Conservation (phyloP, 352 stramenopile genomes). For the Elongisporangium undulatum region DNA sequence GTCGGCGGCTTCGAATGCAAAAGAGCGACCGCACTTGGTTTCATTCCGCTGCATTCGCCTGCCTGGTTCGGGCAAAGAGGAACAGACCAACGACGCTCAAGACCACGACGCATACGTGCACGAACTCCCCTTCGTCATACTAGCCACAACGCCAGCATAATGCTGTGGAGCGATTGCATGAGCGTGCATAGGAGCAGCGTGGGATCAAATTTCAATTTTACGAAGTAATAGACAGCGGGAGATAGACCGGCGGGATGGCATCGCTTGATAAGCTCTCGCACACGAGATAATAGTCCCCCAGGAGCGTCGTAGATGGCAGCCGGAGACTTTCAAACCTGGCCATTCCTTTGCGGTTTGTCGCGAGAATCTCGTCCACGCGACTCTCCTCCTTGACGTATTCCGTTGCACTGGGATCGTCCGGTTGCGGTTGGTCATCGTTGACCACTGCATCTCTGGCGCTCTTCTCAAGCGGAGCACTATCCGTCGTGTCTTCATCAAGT, state of each 20-base stretch:
- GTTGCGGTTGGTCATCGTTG: not conserved
- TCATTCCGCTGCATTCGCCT: constrained; percentile 45
- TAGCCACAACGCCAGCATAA: not conserved
- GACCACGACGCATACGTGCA: constrained; percentile 31
- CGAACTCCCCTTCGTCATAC: constrained; percentile 46
- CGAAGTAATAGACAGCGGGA: constrained; percentile 10
- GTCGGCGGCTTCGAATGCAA: not conserved
- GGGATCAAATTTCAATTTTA: constrained; percentile 1
- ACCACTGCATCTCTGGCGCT: not conserved
- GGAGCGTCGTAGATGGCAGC: constrained; percentile 20
- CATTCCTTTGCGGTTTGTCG: constrained; percentile 14
- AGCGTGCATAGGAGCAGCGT: too few relatives aligned
- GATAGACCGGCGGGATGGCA: constrained; percentile 6
- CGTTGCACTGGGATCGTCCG: not conserved
- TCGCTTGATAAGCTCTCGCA: constrained; percentile 31
- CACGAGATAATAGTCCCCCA: constrained; percentile 35
- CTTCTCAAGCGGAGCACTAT: not conserved
- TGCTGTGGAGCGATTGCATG: not conserved
- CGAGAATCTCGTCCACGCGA: constrained; percentile 15
- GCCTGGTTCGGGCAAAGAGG: constrained; percentile 15
- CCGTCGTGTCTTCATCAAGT: not conserved
- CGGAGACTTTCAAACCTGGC: constrained; percentile 22
- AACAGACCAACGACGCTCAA: constrained; percentile 16
- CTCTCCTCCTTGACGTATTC: constrained; percentile 5
- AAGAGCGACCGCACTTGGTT: constrained; percentile 29